A percentile compares a stretch with the other conserved stretches of the same genome.
These are phyloP conservation scores for Plectosphaerella cucumerina DNA, from an alignment of 2,329 filamentous ascomycete genomes.

Conservation along the genomic window DNA sequence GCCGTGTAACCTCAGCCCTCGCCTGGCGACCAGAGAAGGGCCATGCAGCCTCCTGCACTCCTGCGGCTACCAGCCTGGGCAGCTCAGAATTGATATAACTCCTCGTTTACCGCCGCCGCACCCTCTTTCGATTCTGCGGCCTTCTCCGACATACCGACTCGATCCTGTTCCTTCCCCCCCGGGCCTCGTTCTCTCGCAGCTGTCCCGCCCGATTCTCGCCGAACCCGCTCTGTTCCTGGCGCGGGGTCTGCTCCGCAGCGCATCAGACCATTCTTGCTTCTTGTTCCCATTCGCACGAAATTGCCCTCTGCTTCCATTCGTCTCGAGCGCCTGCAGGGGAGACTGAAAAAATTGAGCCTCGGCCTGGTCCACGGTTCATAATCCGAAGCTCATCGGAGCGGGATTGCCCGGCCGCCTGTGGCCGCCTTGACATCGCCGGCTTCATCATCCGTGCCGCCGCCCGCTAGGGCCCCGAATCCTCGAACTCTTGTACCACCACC, in stretches of 20 bases:
- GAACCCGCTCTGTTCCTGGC: not conserved
- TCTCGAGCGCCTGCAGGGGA: not conserved
- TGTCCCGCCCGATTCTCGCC: not conserved
- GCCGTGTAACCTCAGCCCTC: constrained; percentile 6
- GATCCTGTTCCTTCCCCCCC: no score
- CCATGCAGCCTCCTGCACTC: constrained; percentile 5
- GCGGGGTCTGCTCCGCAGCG: no score
- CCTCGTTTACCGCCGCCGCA: constrained; percentile 1
- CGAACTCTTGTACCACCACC: no score
- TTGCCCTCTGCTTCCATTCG: not conserved
- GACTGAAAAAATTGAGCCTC: not conserved
- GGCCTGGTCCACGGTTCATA: not conserved
- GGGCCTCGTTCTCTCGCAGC: no score
- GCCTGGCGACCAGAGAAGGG: not conserved
- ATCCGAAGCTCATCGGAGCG: no score
- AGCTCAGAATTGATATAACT: constrained; percentile 9
- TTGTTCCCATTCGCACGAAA: not conserved
- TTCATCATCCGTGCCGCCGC: no score
- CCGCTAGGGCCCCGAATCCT: no score
- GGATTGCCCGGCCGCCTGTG: no score
- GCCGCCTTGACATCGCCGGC: no score
- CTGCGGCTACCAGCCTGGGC: constrained; percentile 7
- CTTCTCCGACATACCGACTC: no score
- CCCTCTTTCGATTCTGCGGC: no score
- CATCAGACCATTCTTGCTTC: not conserved